These are phyloP conservation scores for Pseudonitzschia pungens DNA, from an alignment of 108 stramenopile genomes.

Conservation along the genomic window DNA sequence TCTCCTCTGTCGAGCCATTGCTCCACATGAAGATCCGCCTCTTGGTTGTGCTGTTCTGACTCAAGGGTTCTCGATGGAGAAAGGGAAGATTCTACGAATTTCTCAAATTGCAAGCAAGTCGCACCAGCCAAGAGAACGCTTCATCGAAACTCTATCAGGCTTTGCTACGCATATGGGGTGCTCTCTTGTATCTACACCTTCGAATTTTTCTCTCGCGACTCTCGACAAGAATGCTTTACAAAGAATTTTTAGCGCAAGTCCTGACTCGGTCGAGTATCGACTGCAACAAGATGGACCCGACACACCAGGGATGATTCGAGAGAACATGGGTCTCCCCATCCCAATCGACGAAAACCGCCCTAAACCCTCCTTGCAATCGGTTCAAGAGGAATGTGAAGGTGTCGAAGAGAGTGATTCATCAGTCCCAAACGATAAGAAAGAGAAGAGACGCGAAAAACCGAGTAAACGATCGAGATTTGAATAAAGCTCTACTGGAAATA, in stretches of 20 bases:
- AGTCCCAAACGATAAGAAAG: slow-evolving; percentile 13
- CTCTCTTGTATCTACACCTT: slow-evolving; percentile 21
- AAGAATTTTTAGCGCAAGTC: not conserved
- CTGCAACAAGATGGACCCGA: not conserved
- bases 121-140: slow-evolving; percentile 67
- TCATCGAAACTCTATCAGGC: slow-evolving; percentile 61
- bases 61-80: slow-evolving; percentile 47
- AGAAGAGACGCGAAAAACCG: slow-evolving; percentile 33
- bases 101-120: slow-evolving; percentile 54
- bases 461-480: slow-evolving; percentile 42
- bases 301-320: not conserved
- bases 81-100: slow-evolving; percentile 47
- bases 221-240: slow-evolving; percentile 16
- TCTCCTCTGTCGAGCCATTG: slow-evolving; percentile 64
- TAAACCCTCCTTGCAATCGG: slow-evolving; percentile 30
- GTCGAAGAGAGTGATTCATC: slow-evolving; percentile 31
- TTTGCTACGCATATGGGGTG: slow-evolving; percentile 68
- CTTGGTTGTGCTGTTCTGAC: slow-evolving; percentile 75
- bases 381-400: slow-evolving; percentile 43
- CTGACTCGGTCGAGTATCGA: slow-evolving; percentile 7
- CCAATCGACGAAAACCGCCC: not conserved
- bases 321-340: not conserved
- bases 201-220: not conserved
- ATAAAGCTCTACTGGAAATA: not conserved
- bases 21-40: slow-evolving; percentile 66